Percentiles rank a stretch among this genome's conserved stretches.
Conservation (phyloP, 2,329 filamentous ascomycete species). For the Verticillium longisporum region DNA sequence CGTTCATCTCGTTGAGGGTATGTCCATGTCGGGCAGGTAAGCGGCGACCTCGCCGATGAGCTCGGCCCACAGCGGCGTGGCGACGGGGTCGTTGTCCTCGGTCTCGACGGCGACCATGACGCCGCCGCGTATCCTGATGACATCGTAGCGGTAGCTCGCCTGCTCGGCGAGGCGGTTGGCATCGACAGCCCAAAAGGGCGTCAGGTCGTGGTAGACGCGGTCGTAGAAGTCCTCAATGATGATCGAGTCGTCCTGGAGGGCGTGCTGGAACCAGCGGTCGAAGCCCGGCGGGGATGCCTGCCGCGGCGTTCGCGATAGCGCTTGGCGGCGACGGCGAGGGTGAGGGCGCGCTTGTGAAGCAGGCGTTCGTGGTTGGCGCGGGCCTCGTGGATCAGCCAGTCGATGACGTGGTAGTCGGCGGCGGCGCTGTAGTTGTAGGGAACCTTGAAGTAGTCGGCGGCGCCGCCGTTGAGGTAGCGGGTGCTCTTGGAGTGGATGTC, state of each 20-base stretch:
- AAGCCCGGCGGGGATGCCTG: slow-evolving; percentile 58
- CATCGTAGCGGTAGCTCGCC: slow-evolving; percentile 35
- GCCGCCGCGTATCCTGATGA: slow-evolving; percentile 41
- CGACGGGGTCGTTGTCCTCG: slow-evolving; percentile 30
- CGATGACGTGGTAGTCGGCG: slow-evolving; percentile 39
- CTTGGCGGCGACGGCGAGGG: slow-evolving; percentile 43
- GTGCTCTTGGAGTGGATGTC: slow-evolving; percentile 6
- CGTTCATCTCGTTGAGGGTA: slow-evolving; percentile 61
- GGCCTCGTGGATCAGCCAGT: slow-evolving; percentile 39
- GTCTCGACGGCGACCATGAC: slow-evolving; percentile 31
- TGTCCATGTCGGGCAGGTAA: slow-evolving; percentile 57
- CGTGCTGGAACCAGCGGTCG: slow-evolving; percentile 51
- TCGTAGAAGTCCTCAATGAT: slow-evolving; percentile 59
- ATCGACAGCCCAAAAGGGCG: slow-evolving; percentile 53
- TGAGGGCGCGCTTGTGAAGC: slow-evolving; percentile 37
- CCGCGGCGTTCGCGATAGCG: slow-evolving; percentile 50
- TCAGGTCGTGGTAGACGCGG: slow-evolving; percentile 55
- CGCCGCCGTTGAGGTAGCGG: slow-evolving; percentile 8
- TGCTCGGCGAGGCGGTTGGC: slow-evolving; percentile 35
- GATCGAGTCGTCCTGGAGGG: slow-evolving; percentile 42
- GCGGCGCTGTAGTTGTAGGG: slow-evolving; percentile 12
- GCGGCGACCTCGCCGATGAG: slow-evolving; percentile 45
- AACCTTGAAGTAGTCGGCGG: slow-evolving; percentile 11
- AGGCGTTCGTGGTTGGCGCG: slow-evolving; percentile 32
- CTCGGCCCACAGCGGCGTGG: slow-evolving; percentile 39